phyloP scores from a whole-genome alignment of 1,139 yeast species.

The Arxiozyma heterogenica region DNA sequence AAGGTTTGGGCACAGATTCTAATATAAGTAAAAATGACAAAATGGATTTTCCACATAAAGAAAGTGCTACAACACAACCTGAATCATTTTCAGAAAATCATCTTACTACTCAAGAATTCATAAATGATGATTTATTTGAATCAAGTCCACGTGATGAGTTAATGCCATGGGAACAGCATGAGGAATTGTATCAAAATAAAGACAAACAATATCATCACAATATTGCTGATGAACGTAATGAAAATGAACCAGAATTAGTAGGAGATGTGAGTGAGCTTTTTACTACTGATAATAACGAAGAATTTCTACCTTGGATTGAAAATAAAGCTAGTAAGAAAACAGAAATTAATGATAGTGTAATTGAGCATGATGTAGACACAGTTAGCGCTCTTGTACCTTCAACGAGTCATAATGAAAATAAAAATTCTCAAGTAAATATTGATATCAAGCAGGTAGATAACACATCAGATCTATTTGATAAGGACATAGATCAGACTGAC shows the following conservation, averaged over 20 bases:
- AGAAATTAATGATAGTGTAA: not conserved
- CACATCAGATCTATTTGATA: not conserved
- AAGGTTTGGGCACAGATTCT: not conserved
- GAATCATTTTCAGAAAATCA: not conserved
- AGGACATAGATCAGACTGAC: not conserved
- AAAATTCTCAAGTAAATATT: not conserved
- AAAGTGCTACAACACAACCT: not conserved
- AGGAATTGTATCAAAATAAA: not conserved
- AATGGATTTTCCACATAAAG: not conserved
- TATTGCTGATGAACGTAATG: not conserved
- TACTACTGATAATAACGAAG: not conserved
- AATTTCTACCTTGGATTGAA: slow-evolving; percentile 4
- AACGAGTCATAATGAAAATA: not conserved
- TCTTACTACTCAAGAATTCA: not conserved
- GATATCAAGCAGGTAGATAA: not conserved
- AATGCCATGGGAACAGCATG: slow-evolving; percentile 11
- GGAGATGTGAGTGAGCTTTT: not conserved
- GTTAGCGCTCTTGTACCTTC: not conserved
- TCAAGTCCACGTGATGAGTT: slow-evolving; percentile 4
- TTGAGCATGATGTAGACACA: not conserved
- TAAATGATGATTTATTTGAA: slow-evolving; percentile 15
- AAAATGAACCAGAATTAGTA: not conserved
- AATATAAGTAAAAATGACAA: too few relatives aligned
- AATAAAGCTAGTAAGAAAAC: not conserved
- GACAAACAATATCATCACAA: not conserved